Conservation (phyloP, 2,329 filamentous ascomycete species). For the Coniochaeta sp. region DNA sequence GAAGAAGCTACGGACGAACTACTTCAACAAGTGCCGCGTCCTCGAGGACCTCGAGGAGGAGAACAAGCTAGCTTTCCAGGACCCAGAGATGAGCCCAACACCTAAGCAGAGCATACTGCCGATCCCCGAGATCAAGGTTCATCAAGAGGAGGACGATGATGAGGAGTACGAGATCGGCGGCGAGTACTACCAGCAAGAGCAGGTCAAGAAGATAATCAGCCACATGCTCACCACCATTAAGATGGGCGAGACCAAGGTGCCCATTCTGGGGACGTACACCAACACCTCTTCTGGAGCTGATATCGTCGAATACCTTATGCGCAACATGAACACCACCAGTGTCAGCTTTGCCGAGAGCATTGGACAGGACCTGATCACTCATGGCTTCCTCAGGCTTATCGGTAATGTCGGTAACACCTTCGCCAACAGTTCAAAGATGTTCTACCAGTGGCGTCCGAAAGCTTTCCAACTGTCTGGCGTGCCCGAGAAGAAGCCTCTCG, state of each 20-base stretch:
- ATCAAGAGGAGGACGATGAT: slow-evolving; percentile 65
- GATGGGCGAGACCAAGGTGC: slow-evolving; percentile 86
- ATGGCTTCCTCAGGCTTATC: slow-evolving; percentile 82
- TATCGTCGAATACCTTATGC: slow-evolving; percentile 92
- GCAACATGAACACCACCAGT: slow-evolving; percentile 74
- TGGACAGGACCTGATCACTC: slow-evolving; percentile 82
- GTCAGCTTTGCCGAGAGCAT: slow-evolving; percentile 90
- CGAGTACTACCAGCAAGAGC: slow-evolving; percentile 73
- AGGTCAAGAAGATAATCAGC: slow-evolving; percentile 81
- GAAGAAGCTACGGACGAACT: slow-evolving; percentile 88
- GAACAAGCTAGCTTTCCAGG: slow-evolving; percentile 95
- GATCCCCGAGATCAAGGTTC: slow-evolving; percentile 84
- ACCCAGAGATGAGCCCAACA: slow-evolving; percentile 66
- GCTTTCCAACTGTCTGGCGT: slow-evolving; percentile 82
- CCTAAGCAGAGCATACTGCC: slow-evolving; percentile 21
- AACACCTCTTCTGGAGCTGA: slow-evolving; percentile 89
- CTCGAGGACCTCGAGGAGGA: slow-evolving; percentile 97
- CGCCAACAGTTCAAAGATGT: slow-evolving; percentile 94
- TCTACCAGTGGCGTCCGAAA: slow-evolving; percentile 94
- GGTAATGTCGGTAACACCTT: slow-evolving; percentile 94
- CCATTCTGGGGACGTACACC: slow-evolving; percentile 88
- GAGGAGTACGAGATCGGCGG: slow-evolving; percentile 88
- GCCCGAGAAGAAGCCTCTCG: slow-evolving; percentile 76
- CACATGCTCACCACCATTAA: slow-evolving; percentile 85
- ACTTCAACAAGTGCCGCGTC: slow-evolving; percentile 97